Conservation (phyloP, 805 yeast genomes). For the Soucietia sequanensis region DNA sequence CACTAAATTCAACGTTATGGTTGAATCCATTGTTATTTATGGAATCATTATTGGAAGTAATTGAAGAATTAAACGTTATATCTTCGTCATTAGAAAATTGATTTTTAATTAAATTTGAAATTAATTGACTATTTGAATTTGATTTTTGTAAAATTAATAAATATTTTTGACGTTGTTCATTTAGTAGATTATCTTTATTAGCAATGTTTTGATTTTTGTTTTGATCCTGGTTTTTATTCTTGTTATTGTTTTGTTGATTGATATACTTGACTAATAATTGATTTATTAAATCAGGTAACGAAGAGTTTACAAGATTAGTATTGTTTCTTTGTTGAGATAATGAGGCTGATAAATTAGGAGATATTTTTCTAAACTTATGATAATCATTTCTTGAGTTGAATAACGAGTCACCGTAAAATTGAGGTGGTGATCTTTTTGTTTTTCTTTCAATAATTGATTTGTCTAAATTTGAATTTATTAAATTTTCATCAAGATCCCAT, state of each 20-base stretch:
- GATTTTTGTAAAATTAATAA: constrained; percentile 3
- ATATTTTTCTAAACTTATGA: constrained; percentile 5
- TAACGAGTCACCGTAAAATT: constrained; percentile 8
- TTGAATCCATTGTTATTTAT: background rate
- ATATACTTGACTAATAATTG: constrained; percentile 4
- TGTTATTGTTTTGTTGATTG: constrained; percentile 1
- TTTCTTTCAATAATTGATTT: background rate
- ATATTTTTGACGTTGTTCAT: constrained; percentile 2
- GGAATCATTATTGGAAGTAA: background rate
- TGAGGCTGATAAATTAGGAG: constrained; percentile 4
- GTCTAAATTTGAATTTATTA: background rate
- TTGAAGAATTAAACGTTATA: background rate
- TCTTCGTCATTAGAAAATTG: constrained; percentile 2
- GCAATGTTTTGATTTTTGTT: background rate
- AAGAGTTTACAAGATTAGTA: background rate
- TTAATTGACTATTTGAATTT: constrained; percentile 1
- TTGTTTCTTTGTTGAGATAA: constrained; percentile 3
- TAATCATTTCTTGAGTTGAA: constrained; percentile 6
- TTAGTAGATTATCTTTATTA: background rate
- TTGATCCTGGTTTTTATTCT: background rate
- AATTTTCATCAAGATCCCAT: constrained; percentile 33
- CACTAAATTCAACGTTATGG: background rate
- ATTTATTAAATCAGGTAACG: constrained; percentile 5
- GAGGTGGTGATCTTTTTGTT: background rate
- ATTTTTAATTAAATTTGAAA: constrained; percentile 3